These are phyloP conservation scores for Dillenia turbinata DNA, from an alignment of 164 flowering plant species.

Conservation along the genomic window DNA sequence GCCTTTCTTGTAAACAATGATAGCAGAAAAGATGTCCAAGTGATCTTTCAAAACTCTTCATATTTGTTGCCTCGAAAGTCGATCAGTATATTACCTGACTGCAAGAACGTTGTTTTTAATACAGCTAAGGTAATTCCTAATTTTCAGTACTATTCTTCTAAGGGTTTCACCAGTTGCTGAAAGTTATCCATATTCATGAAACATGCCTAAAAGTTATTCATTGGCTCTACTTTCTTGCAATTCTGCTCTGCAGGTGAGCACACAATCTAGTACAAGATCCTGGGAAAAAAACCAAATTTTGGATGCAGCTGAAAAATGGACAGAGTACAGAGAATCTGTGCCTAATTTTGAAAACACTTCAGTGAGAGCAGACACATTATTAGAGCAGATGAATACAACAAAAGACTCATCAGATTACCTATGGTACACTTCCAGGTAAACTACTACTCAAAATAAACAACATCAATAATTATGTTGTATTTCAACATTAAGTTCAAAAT, in stretches of 20 bases:
- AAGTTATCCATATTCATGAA: not conserved
- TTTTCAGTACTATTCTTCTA: not conserved
- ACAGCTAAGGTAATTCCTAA: constrained; percentile 60
- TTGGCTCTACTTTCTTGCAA: not conserved
- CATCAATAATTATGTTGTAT: no score
- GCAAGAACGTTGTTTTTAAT: constrained; percentile 64
- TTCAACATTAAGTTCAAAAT: no score
- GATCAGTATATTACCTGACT: constrained; percentile 81
- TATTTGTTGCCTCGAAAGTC: constrained; percentile 54
- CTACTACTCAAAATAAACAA: no score
- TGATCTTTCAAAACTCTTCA: constrained; percentile 32
- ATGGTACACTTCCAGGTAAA: constrained; percentile 82
- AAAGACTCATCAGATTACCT: constrained; percentile 63
- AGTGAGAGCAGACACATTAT: constrained; percentile 26
- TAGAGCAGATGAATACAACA: constrained; percentile 55
- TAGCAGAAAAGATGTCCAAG: constrained; percentile 6
- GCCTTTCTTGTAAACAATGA: constrained; percentile 68
- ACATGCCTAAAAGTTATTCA: not conserved
- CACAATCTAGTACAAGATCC: constrained; percentile 36
- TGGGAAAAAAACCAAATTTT: constrained; percentile 20
- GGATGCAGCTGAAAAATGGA: constrained; percentile 33
- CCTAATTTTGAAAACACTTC: constrained; percentile 32
- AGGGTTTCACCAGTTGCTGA: no score
- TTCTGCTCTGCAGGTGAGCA: constrained; percentile 36
- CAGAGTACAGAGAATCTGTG: constrained; percentile 28